phyloP scores from a whole-genome alignment of 345 rosid genomes.

The Jatropha curcas region DNA sequence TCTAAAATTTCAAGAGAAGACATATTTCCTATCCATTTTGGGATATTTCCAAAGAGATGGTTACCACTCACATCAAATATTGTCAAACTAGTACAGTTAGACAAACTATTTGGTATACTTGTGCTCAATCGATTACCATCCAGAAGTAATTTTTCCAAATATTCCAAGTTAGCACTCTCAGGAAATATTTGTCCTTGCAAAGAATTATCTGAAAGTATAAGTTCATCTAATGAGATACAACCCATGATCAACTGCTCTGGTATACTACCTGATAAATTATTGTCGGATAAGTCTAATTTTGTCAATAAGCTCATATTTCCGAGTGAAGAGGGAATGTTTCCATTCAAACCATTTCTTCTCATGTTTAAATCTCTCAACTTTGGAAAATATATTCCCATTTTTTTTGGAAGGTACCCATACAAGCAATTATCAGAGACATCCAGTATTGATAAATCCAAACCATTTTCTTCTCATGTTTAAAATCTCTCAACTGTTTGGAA shows the following conservation, averaged over 20 bases:
- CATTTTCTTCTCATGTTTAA: no score
- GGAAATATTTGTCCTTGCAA: background rate
- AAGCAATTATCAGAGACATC: no score
- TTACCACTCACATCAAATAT: background rate
- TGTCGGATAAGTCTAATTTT: background rate
- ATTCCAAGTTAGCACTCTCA: background rate
- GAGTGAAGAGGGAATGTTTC: background rate
- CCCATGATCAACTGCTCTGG: background rate
- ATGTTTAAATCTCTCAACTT: no score
- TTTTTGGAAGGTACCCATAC: no score
- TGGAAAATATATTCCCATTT: background rate
- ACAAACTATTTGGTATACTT: background rate
- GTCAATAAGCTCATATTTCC: background rate
- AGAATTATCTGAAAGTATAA: background rate
- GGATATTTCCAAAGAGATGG: background rate
- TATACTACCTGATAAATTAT: background rate
- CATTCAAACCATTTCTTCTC: background rate
- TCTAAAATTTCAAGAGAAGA: slow-evolving; percentile 17
- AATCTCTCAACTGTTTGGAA: no score
- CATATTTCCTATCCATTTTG: slow-evolving; percentile 17
- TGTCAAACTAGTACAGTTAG: fast-evolving
- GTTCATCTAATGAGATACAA: no score
- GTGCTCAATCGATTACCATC: background rate
- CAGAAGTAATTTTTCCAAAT: background rate
- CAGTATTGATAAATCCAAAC: background rate